Evolutionary conservation across 108 stramenopile genomes (phyloP).

Genomic region (Stephanodiscus minutulus): DNA sequence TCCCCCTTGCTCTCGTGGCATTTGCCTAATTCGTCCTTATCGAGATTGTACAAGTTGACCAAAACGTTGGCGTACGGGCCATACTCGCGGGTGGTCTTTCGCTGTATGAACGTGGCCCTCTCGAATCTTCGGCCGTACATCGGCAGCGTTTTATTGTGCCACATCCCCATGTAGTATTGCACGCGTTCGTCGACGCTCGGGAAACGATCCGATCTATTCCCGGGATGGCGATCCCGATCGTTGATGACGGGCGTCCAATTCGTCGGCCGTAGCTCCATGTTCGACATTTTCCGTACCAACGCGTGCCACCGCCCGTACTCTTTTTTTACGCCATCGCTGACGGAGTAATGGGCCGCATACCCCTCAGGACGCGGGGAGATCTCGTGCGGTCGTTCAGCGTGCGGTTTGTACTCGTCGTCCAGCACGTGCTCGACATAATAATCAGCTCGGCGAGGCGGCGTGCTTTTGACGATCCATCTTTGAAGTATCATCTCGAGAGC

Average conservation of each 20-base stretch:
- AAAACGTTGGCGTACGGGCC: slow-evolving; percentile 36
- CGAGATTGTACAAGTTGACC: slow-evolving; percentile 45
- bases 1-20: slow-evolving; percentile 45
- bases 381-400: not conserved
- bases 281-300: slow-evolving; percentile 30
- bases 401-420: not conserved
- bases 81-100: slow-evolving; percentile 45
- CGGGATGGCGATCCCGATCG: slow-evolving; percentile 36
- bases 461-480: not conserved
- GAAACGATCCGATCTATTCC: slow-evolving; percentile 33
- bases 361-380: not conserved
- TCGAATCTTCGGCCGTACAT: slow-evolving; percentile 41
- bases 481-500: slow-evolving; percentile 3
- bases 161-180: slow-evolving; percentile 51
- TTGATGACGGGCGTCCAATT: slow-evolving; percentile 30
- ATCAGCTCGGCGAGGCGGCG: not conserved
- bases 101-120: slow-evolving; percentile 33
- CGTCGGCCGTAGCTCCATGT: slow-evolving; percentile 20
- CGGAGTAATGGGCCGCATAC: slow-evolving; percentile 8
- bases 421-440: not conserved
- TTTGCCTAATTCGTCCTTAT: slow-evolving; percentile 16
- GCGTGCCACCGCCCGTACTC: slow-evolving; percentile 44
- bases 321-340: slow-evolving; percentile 18
- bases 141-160: slow-evolving; percentile 25
- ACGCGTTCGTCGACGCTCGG: slow-evolving; percentile 35